Percentiles rank a stretch among this genome's conserved stretches.
Conservation (phyloP, 495 filamentous ascomycete genomes). For the Aspergillus saccharolyticus region DNA sequence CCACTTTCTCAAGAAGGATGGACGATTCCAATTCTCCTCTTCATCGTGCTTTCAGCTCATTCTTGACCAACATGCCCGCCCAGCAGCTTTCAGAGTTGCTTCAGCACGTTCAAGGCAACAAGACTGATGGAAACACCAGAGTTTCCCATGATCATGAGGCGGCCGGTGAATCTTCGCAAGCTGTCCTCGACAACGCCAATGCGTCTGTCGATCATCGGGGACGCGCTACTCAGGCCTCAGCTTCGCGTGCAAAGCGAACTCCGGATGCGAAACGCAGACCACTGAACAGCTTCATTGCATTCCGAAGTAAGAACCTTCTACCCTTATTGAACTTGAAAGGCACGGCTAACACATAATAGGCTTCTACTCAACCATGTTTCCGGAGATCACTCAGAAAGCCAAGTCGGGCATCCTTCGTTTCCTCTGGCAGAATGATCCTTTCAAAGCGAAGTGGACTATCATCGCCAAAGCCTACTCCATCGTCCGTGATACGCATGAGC, state of each 20-base stretch:
- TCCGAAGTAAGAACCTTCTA: too few relatives aligned
- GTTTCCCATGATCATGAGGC: not conserved
- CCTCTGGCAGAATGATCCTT: constrained; percentile 42
- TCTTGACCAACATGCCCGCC: constrained; percentile 17
- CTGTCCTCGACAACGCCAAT: not conserved
- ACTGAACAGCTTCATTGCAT: constrained; percentile 47
- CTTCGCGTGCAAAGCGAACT: constrained; percentile 9
- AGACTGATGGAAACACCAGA: not conserved
- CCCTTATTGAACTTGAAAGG: too few relatives aligned
- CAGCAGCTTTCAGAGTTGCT: constrained; percentile 14
- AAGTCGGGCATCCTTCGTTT: constrained; percentile 37
- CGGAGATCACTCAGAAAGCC: constrained; percentile 34
- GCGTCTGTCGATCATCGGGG: not conserved
- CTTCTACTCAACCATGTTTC: constrained; percentile 38
- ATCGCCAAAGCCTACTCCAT: constrained; percentile 45
- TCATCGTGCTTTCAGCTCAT: constrained; percentile 18
- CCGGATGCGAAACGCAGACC: constrained; percentile 20
- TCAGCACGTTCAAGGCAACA: constrained; percentile 6
- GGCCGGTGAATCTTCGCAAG: not conserved
- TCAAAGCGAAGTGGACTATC: constrained; percentile 45
- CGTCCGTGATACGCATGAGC: constrained; percentile 44
- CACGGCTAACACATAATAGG: too few relatives aligned
- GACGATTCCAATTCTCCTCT: constrained; percentile 10
- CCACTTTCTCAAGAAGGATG: not conserved
- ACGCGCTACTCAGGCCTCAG: not conserved